A percentile compares a stretch with the other conserved stretches of the same genome.
Evolutionary conservation across 345 rosid species (phyloP).

Genomic region (Firmiana major): DNA sequence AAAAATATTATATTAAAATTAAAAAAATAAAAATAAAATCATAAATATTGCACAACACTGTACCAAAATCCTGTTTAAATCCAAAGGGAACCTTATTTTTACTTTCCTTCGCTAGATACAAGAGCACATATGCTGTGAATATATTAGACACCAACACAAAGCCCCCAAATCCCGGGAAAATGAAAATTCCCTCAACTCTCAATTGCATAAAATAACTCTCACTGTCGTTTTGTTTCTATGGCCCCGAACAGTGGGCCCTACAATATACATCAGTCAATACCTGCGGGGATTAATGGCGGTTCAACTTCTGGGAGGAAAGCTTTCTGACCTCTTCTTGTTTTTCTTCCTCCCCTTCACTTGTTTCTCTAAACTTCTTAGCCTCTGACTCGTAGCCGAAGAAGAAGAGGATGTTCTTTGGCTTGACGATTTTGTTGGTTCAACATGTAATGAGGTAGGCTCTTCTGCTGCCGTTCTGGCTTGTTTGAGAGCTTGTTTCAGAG

Average conservation of each 20-base stretch:
- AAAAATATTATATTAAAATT: no score
- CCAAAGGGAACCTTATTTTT: no score
- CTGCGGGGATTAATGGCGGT: no score
- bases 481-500: conserved; percentile 60
- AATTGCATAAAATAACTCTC: background rate
- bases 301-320: background rate
- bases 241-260: background rate
- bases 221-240: background rate
- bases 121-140: no score
- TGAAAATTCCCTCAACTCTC: background rate
- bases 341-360: conserved; percentile 79
- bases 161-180: background rate
- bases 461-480: conserved; percentile 33
- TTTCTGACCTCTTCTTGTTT: conserved; percentile 59
- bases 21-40: no score
- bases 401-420: conserved; percentile 42
- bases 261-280: background rate
- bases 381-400: conserved; percentile 56
- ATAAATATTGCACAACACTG: no score
- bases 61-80: no score
- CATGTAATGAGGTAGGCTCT: conserved; percentile 24
- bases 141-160: background rate
- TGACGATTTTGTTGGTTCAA: conserved; percentile 30
- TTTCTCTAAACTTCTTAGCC: conserved; percentile 67
- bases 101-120: no score